Base-by-base conservation (phyloP, 768 basidiomycete genomes). In the Exidia glandulosa region DNA sequence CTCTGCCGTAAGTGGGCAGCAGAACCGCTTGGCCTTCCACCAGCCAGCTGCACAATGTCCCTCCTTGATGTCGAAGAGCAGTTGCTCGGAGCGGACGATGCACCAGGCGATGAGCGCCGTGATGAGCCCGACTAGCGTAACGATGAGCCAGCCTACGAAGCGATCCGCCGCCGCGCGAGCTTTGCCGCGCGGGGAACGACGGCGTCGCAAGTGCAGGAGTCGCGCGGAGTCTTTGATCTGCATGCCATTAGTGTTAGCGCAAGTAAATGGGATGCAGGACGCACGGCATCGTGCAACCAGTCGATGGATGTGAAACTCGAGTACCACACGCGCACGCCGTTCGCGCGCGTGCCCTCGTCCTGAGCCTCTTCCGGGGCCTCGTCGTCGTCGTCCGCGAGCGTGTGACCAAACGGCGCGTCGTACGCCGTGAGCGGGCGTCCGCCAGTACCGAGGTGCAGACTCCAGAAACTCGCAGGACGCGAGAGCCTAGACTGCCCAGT, bases 321-420 rank as follows among this genome's bases (percentile, higher is more conserved):
- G 71, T 92, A 93, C 90, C 87, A 90, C 33, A 93, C 90, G 30
- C 91, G 86, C 60, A 91, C 85, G 34, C 94, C 94, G 65, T 95
- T 95, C 56, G 84, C 83, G 67, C 82, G 84, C 32, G 83, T 77
- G 60, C 84, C 86, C 19, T 78, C 69, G 50, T 80, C 82, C 19
- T 76, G 69, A 6, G 76, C 80, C 47, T 70, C 63, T 54, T 67
- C 70, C 29, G 70, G 70, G 16, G 58, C 63, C 58, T 66, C 56
- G 37, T 67, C 66, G 62, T 74, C 71, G 64, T 74, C 70, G 57
- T 73, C 73, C 33, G 66, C 63, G 27, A 37, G 3, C n/a, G n/a
- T n/a, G n/a, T 64, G 60, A n/a, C 76, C 65, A 23, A 72, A 65
- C 6, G 72, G 70, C 3, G 79, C 79, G 65, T 90, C 89, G 62